Base-by-base conservation (phyloP, 345 rosid genomes). In the Nasturtium officinale region DNA sequence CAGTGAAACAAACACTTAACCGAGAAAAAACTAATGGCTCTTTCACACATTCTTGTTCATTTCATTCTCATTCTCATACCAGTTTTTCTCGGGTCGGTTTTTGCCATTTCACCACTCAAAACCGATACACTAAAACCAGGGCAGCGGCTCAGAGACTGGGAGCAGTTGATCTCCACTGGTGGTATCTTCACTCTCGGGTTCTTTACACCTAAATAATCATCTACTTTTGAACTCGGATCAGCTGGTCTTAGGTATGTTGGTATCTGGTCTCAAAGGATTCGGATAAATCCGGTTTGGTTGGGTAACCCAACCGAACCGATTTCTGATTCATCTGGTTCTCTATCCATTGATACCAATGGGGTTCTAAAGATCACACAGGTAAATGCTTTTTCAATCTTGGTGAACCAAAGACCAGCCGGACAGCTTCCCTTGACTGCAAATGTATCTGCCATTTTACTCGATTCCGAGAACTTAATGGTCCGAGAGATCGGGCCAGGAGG, bases 131-230 rank as follows among this genome's bases (percentile, higher is more conserved):
- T 86, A 54, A 78, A 63, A 69, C 86, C 80, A 15, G 89, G 87
- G 11, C 82, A 83, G 52, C 82, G 56, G 77, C 84, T 88, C 51
- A 82, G 76, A 26, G 87, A 86, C 32, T 82, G 86, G 87, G 91
- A 89, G 78, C 85, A 83, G 65, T 78, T 89, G 40, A 30, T 63
- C 56, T 85, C 94, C 4, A 65, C 81, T 1, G 65, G 59, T 25
- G 84, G 79, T 5, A 68, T 70, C 50, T 83, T 85, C 82, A 77
- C 65, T 81, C 76, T 86, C 12, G 91, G 90, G 32, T 88, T 86
- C 85, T 86, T 86, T 76, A 86, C 73, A 67, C 87, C 87, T 1
- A 76, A 48, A 42, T 75, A 78, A 6, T 40, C 78, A 37, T 54
- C 74, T 53, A 52, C 73, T 9, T 28, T 18, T 12, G 5, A 3